Conservation (phyloP, 108 stramenopile species). For the Halocafeteria seosinensis region DNA sequence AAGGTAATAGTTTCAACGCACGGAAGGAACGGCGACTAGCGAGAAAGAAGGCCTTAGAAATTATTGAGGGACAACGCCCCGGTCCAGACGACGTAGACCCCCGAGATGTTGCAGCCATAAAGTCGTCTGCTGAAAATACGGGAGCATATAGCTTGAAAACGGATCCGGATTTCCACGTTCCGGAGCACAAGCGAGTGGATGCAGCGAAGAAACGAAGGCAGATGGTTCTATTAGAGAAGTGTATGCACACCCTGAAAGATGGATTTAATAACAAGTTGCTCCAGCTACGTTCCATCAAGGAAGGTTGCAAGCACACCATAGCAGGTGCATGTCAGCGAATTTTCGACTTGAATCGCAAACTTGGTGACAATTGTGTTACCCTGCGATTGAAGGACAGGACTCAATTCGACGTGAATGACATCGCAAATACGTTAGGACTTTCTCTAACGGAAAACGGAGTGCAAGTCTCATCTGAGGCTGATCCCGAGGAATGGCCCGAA, state of each 20-base stretch:
- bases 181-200: conserved; percentile 35
- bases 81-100: conserved; percentile 35
- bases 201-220: conserved; percentile 31
- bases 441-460: no score
- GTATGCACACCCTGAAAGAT: conserved; percentile 16
- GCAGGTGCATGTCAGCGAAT: no score
- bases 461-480: no score
- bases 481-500: no score
- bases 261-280: conserved; percentile 32
- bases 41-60: conserved; percentile 9
- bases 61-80: conserved; percentile 15
- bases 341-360: no score
- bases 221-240: conserved; percentile 31
- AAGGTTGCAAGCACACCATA: no score
- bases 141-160: conserved; percentile 47
- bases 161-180: conserved; percentile 32
- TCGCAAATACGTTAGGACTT: no score
- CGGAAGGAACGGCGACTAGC: conserved; percentile 24
- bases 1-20: not conserved
- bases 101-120: conserved; percentile 25
- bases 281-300: no score
- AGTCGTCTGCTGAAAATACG: conserved; percentile 13
- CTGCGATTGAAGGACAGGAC: no score
- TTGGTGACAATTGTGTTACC: no score
- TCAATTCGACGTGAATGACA: no score